Evolutionary conservation across 306 rosid species (phyloP).

Genomic region (Quercus dentata): DNA sequence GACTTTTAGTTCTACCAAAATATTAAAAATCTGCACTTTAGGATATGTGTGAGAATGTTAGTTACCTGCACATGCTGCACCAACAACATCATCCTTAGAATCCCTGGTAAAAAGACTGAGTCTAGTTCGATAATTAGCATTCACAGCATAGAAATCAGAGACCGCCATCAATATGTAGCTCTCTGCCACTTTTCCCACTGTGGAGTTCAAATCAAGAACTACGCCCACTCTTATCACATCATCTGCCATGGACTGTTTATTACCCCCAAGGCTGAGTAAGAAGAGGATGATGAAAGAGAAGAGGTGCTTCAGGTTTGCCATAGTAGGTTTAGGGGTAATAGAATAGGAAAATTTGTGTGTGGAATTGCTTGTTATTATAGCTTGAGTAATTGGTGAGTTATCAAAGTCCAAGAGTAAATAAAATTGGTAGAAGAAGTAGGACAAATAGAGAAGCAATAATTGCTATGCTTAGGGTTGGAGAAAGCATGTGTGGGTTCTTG

Average conservation of each 20-base stretch:
- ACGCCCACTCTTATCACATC: slow-evolving; percentile 23
- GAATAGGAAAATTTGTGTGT: too few relatives aligned
- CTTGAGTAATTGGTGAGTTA: too few relatives aligned
- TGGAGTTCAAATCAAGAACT: slow-evolving; percentile 22
- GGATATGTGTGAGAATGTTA: too few relatives aligned
- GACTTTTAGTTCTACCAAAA: too few relatives aligned
- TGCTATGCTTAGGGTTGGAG: too few relatives aligned
- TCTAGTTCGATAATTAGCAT: slow-evolving; percentile 17
- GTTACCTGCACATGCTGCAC: slow-evolving; percentile 35
- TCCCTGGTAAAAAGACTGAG: not conserved
- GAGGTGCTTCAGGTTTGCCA: not conserved
- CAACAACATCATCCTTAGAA: slow-evolving; percentile 19
- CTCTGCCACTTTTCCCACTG: slow-evolving; percentile 1
- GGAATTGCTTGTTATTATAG: too few relatives aligned
- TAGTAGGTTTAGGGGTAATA: not conserved
- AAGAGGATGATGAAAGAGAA: not conserved
- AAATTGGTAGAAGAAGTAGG: too few relatives aligned
- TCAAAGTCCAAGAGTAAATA: too few relatives aligned
- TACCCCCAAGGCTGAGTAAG: not conserved
- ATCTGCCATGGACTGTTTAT: not conserved
- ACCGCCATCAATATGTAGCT: slow-evolving; percentile 22
- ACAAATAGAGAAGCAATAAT: too few relatives aligned
- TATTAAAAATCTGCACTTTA: too few relatives aligned
- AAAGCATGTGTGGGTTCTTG: too few relatives aligned
- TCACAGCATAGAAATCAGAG: slow-evolving; percentile 20